Percentiles rank a stretch among this genome's conserved stretches.
Conservation (phyloP, 805 yeast species). For the Wickerhamomyces kurtzmanii region DNA sequence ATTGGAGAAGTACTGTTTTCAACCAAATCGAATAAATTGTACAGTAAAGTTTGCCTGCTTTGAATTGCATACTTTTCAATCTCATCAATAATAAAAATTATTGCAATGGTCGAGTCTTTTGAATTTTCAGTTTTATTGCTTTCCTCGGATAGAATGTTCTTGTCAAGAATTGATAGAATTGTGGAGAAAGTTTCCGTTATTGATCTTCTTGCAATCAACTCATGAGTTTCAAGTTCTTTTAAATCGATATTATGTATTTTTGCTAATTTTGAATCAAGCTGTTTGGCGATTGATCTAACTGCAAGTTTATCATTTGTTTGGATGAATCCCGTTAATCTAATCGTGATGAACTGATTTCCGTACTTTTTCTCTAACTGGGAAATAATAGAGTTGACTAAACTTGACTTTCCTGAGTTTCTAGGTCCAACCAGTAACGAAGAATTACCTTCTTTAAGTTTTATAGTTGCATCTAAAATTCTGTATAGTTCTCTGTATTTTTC, state of each 20-base stretch:
- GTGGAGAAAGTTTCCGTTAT: constrained; percentile 53
- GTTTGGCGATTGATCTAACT: constrained; percentile 77
- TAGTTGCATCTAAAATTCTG: constrained; percentile 50
- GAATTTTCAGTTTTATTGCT: constrained; percentile 15
- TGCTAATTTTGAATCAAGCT: constrained; percentile 45
- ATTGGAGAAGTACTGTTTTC: constrained; percentile 65
- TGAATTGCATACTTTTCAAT: constrained; percentile 69
- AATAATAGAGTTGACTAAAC: constrained; percentile 50
- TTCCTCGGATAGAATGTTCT: constrained; percentile 14
- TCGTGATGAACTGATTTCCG: constrained; percentile 43
- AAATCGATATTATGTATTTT: constrained; percentile 18
- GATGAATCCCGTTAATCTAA: constrained; percentile 58
- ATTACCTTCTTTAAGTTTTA: constrained; percentile 64
- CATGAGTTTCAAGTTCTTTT: constrained; percentile 12
- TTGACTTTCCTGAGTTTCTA: constrained; percentile 65
- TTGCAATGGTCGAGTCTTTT: constrained; percentile 32
- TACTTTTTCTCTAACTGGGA: constrained; percentile 28
- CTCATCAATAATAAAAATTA: constrained; percentile 77
- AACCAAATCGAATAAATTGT: constrained; percentile 81
- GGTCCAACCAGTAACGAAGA: constrained; percentile 79
- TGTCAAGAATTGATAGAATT: constrained; percentile 43
- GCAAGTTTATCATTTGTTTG: constrained; percentile 75
- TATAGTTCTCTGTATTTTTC: constrained; percentile 37
- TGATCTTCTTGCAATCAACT: constrained; percentile 39
- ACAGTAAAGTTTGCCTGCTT: constrained; percentile 72